Evolutionary conservation across 345 rosid genomes (phyloP).

Genomic region (Eutrema japonicum): DNA sequence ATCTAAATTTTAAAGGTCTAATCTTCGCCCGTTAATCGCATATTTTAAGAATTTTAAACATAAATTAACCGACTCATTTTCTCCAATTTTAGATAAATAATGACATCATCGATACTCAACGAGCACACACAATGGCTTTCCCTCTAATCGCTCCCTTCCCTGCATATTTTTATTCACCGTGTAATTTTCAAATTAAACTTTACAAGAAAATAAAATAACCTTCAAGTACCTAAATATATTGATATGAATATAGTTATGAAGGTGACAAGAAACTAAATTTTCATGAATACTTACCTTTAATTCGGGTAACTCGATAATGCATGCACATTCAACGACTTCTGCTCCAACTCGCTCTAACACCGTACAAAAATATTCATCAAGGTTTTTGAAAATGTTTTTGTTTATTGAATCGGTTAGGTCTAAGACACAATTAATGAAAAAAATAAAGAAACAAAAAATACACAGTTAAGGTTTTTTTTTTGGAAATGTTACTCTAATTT

Average conservation of each 20-base stretch:
- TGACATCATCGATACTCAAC: conserved; percentile 61
- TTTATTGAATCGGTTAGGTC: conserved; percentile 9
- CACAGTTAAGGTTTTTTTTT: not conserved
- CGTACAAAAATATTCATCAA: conserved; percentile 12
- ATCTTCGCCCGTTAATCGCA: too few relatives aligned
- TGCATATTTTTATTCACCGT: conserved; percentile 32
- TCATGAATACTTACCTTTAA: conserved; percentile 53
- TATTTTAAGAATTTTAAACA: not conserved
- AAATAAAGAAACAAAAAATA: too few relatives aligned
- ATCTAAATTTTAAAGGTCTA: too few relatives aligned
- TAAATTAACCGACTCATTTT: not conserved
- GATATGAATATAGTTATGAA: not conserved
- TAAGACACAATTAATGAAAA: not conserved
- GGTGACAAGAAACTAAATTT: not conserved
- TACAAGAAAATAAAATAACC: too few relatives aligned
- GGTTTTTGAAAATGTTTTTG: not conserved
- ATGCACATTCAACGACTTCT: conserved; percentile 87
- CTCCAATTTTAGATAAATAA: not conserved
- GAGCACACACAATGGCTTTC: conserved; percentile 64
- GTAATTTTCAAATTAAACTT: not conserved
- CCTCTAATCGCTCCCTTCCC: conserved; percentile 69
- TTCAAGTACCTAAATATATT: too few relatives aligned
- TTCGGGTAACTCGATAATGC: conserved; percentile 86
- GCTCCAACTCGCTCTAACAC: conserved; percentile 83
- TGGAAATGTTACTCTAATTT: not conserved